Conservation (phyloP, 352 stramenopile genomes). For the Globisporangium middletonii region DNA sequence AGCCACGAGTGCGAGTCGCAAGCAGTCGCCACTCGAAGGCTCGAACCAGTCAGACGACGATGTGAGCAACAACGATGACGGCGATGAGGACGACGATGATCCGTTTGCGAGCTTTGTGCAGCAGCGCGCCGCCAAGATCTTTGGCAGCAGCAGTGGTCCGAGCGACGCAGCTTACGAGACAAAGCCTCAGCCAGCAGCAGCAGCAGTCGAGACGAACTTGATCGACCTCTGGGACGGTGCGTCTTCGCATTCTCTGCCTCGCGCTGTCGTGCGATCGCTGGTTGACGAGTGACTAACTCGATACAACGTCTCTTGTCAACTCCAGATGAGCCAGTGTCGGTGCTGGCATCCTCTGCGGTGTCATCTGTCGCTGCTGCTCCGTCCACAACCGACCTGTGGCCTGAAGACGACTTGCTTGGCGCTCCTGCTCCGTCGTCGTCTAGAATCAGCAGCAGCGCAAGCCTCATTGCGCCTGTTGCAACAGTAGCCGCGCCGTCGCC, state of each 20-base stretch:
- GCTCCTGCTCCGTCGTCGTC: neutral
- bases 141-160: conserved; percentile 15
- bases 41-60: conserved; percentile 15
- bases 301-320: neutral
- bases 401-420: conserved; percentile 5
- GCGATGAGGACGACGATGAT: conserved; percentile 26
- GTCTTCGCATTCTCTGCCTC: neutral
- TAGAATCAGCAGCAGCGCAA: neutral
- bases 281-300: neutral
- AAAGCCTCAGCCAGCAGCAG: conserved; percentile 9
- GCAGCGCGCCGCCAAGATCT: conserved; percentile 37
- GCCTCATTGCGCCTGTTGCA: no score
- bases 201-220: conserved; percentile 29
- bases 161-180: conserved; percentile 9
- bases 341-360: neutral
- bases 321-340: conserved; percentile 17
- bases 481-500: neutral
- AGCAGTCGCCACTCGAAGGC: neutral
- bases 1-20: neutral
- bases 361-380: neutral
- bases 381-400: conserved; percentile 9
- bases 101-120: conserved; percentile 61
- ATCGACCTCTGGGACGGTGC: conserved; percentile 68
- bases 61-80: conserved; percentile 14
- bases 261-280: no score